A percentile compares a stretch with the other conserved stretches of the same genome.
These are phyloP conservation scores for Psidium guajava DNA, from an alignment of 345 rosid species.

Conservation along the genomic window DNA sequence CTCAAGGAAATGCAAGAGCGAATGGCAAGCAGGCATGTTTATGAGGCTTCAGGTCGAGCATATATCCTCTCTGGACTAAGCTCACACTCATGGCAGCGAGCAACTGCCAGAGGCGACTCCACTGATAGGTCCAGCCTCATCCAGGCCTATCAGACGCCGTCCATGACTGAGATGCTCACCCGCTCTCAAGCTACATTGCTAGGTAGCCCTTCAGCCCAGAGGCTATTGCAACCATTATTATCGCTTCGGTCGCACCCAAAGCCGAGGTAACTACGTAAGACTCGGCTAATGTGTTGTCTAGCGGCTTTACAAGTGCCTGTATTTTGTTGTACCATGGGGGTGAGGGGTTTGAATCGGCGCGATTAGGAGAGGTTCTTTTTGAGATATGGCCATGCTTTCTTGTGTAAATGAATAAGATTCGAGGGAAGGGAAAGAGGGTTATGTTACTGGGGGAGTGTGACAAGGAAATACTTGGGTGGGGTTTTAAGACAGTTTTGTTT, in stretches of 20 bases:
- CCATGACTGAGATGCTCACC: slow-evolving; percentile 87
- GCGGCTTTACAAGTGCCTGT: neutral
- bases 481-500: slow-evolving; percentile 8
- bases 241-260: slow-evolving; percentile 56
- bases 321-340: neutral
- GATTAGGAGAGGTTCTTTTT: slow-evolving; percentile 1
- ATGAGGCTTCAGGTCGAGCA: slow-evolving; percentile 89
- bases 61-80: slow-evolving; percentile 94
- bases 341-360: slow-evolving; percentile 6
- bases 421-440: slow-evolving; percentile 10
- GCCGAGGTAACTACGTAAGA: slow-evolving; percentile 39
- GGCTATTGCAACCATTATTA: slow-evolving; percentile 51
- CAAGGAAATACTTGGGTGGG: slow-evolving; percentile 19
- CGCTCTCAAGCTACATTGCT: slow-evolving; percentile 62
- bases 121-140: slow-evolving; percentile 73
- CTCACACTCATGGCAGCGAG: slow-evolving; percentile 99
- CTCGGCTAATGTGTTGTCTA: neutral
- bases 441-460: slow-evolving; percentile 7
- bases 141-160: slow-evolving; percentile 81
- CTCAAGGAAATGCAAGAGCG: slow-evolving; percentile 96
- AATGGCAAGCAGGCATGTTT: slow-evolving; percentile 87
- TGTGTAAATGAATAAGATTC: slow-evolving; percentile 44
- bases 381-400: slow-evolving; percentile 10
- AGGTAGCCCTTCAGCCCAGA: slow-evolving; percentile 60
- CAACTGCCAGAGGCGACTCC: slow-evolving; percentile 93